Percentiles rank a stretch among this genome's conserved stretches.
These are phyloP conservation scores for Phytopythium montanum DNA, from an alignment of 352 stramenopile genomes.

Conservation along the genomic window DNA sequence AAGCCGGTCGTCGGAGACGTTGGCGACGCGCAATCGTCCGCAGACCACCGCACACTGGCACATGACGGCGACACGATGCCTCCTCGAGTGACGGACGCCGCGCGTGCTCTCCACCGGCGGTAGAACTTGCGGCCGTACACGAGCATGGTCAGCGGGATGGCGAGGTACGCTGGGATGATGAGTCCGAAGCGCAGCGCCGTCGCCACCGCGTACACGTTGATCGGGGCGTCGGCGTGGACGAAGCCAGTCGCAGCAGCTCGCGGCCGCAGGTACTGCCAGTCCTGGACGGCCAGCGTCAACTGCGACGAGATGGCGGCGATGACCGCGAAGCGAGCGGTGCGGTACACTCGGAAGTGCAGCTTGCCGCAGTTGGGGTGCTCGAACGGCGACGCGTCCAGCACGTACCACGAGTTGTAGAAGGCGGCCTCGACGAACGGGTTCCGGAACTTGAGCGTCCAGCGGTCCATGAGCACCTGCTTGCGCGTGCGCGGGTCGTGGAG, in stretches of 20 bases:
- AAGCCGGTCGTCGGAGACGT: background rate
- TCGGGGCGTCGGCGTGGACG: background rate
- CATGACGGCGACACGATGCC: slow-evolving; percentile 12
- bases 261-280: slow-evolving; percentile 33
- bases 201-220: slow-evolving; percentile 15
- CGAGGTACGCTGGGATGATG: slow-evolving; percentile 28
- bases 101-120: slow-evolving; percentile 21
- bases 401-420: slow-evolving; percentile 45
- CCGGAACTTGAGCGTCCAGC: slow-evolving; percentile 33
- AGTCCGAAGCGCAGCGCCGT: slow-evolving; percentile 29
- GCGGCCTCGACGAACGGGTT: slow-evolving; percentile 30
- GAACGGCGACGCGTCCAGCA: slow-evolving; percentile 39
- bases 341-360: slow-evolving; percentile 32
- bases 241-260: background rate
- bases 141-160: slow-evolving; percentile 19
- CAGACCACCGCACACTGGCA: background rate
- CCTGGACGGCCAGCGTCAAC: slow-evolving; percentile 34
- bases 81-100: slow-evolving; percentile 14
- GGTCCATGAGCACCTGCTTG: slow-evolving; percentile 30
- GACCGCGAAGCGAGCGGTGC: slow-evolving; percentile 33
- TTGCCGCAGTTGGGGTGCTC: slow-evolving; percentile 36
- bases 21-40: background rate
- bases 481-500: slow-evolving; percentile 30
- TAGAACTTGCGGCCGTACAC: slow-evolving; percentile 27
- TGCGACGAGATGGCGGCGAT: slow-evolving; percentile 31